Percentiles rank a stretch among this genome's conserved stretches.
These are phyloP conservation scores for Capsicum pubescens DNA, from an alignment of 257 asterid species.

Conservation along the genomic window DNA sequence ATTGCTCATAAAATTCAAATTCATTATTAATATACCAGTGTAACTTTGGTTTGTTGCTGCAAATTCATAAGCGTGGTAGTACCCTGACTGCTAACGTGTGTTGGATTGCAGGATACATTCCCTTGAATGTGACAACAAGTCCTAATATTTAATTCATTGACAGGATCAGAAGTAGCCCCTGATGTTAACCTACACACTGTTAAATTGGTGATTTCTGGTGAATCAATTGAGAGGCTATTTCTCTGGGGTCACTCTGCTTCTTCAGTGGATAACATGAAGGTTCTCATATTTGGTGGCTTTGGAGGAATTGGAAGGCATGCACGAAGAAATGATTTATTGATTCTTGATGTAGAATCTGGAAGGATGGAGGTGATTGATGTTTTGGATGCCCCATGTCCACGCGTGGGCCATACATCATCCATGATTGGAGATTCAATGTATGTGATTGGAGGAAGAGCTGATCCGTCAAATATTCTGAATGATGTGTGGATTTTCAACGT, in stretches of 20 bases:
- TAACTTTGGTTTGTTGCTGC: too few relatives aligned
- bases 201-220: conserved; percentile 56
- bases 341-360: conserved; percentile 61
- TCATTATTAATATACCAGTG: not conserved
- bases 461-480: conserved; percentile 74
- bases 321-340: conserved; percentile 72
- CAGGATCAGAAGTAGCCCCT: conserved; percentile 62
- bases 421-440: conserved; percentile 64
- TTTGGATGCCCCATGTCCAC: conserved; percentile 74
- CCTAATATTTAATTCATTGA: conserved; percentile 84
- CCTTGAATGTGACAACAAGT: conserved; percentile 69
- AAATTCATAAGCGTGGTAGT: too few relatives aligned
- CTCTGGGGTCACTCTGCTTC: conserved; percentile 96
- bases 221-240: conserved; percentile 83
- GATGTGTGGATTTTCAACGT: conserved; percentile 77
- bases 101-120: conserved; percentile 75
- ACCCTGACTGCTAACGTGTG: not conserved
- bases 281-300: conserved; percentile 89
- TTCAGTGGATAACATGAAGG: conserved; percentile 51
- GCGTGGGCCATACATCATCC: conserved; percentile 84
- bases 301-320: conserved; percentile 96
- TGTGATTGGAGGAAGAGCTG: conserved; percentile 94
- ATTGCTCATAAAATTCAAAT: not conserved
- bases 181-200: conserved; percentile 51
- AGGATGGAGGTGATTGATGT: conserved; percentile 53